Conservation (phyloP, 2,329 filamentous ascomycete species). For the Alternaria novae-zelandiae region DNA sequence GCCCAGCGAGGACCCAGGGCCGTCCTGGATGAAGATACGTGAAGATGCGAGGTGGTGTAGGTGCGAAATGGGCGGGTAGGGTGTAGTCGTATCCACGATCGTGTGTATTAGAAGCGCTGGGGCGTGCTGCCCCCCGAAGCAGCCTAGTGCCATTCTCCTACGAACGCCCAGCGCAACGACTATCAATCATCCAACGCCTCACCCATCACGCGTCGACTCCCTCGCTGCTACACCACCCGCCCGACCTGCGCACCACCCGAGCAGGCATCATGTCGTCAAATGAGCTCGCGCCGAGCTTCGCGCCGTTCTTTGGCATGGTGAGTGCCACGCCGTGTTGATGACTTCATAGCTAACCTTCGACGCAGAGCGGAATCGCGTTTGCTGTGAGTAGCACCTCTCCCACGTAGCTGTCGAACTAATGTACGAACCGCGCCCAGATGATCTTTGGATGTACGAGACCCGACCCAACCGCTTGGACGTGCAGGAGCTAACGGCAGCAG, state of each 20-base stretch:
- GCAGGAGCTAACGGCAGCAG: constrained; percentile 49
- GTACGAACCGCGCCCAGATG: constrained; percentile 60
- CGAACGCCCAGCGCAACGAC: constrained; percentile 28
- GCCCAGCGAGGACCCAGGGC: constrained; percentile 9
- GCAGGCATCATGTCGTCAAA: constrained; percentile 29
- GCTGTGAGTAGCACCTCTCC: constrained; percentile 55
- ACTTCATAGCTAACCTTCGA: constrained; percentile 45
- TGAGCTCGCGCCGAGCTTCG: constrained; percentile 72
- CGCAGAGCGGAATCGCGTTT: constrained; percentile 75
- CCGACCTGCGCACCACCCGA: neutral
- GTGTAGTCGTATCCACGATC: constrained; percentile 9
- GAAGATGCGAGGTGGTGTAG: neutral
- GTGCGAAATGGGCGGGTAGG: constrained; percentile 10
- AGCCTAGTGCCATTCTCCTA: neutral
- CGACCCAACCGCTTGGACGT: neutral
- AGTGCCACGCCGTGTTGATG: constrained; percentile 46
- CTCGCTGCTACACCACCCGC: neutral
- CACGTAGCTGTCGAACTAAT: constrained; percentile 23
- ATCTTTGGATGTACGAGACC: constrained; percentile 75
- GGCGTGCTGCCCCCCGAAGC: neutral
- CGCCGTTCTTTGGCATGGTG: constrained; percentile 89
- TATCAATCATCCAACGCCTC: constrained; percentile 13
- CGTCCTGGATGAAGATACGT: constrained; percentile 1
- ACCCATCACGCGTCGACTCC: constrained; percentile 3
- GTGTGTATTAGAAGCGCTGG: constrained; percentile 19